These are phyloP conservation scores for Copromyces sp. DNA, from an alignment of 495 filamentous ascomycete genomes.

Conservation along the genomic window DNA sequence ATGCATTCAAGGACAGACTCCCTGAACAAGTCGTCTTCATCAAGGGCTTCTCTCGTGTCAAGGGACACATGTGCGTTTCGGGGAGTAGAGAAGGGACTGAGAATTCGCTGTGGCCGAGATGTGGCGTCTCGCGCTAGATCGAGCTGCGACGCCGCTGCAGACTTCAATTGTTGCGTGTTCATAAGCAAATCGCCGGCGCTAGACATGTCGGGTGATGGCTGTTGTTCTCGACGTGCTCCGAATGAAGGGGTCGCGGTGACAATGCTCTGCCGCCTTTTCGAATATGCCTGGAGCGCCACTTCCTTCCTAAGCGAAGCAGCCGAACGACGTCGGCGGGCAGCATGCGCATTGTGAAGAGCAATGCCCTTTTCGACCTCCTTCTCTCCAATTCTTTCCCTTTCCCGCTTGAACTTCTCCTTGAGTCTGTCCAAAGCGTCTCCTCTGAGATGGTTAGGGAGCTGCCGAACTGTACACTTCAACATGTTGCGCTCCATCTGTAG, in stretches of 20 bases:
- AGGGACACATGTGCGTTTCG: constrained; percentile 42
- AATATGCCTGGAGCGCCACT: constrained; percentile 59
- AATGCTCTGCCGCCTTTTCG: constrained; percentile 25
- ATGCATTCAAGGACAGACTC: constrained; percentile 91
- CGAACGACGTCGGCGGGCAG: constrained; percentile 56
- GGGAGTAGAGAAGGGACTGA: constrained; percentile 48
- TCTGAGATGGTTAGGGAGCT: constrained; percentile 84
- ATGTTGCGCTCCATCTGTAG: constrained; percentile 84
- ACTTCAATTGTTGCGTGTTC: constrained; percentile 48
- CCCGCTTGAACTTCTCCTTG: constrained; percentile 85
- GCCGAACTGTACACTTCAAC: constrained; percentile 82
- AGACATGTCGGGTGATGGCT: constrained; percentile 31
- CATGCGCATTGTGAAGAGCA: constrained; percentile 73
- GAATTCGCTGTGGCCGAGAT: constrained; percentile 48
- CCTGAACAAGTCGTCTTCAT: constrained; percentile 81
- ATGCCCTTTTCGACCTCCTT: constrained; percentile 91
- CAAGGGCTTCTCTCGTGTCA: constrained; percentile 61
- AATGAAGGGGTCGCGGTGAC: not conserved
- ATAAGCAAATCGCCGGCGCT: constrained; percentile 74
- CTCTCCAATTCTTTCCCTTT: constrained; percentile 70
- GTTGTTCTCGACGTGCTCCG: constrained; percentile 16
- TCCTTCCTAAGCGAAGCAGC: constrained; percentile 72
- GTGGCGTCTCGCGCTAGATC: constrained; percentile 14
- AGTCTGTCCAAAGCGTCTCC: constrained; percentile 74
- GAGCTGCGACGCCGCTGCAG: constrained; percentile 3